Conservation (phyloP, 2,329 filamentous ascomycete species). For the Coleophoma cylindrospora region DNA sequence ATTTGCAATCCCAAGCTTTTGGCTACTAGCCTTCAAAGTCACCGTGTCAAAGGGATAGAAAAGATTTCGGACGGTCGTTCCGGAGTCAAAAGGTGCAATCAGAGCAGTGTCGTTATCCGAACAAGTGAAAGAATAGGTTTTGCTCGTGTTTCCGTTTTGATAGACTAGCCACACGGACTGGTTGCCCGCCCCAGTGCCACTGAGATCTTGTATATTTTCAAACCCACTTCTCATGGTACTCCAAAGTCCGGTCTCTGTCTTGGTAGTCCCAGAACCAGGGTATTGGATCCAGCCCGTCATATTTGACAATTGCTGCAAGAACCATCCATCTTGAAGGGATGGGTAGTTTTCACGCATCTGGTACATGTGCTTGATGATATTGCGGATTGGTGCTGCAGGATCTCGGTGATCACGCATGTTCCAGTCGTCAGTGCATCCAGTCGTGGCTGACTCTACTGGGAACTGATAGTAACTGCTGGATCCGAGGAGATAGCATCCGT, state of each 20-base stretch:
- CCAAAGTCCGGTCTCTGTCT: slow-evolving; percentile 55
- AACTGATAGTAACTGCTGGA: slow-evolving; percentile 52
- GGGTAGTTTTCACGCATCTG: slow-evolving; percentile 51
- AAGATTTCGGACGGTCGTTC: slow-evolving; percentile 53
- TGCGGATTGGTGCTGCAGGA: slow-evolving; percentile 53
- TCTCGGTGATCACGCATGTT: slow-evolving; percentile 58
- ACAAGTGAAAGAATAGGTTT: slow-evolving; percentile 49
- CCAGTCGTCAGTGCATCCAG: slow-evolving; percentile 50
- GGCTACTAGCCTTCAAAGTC: slow-evolving; percentile 31
- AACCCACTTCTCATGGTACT: slow-evolving; percentile 44
- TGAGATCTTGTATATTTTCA: slow-evolving; percentile 44
- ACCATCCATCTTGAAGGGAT: slow-evolving; percentile 55
- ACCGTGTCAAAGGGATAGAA: slow-evolving; percentile 57
- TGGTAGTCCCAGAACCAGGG: slow-evolving; percentile 43
- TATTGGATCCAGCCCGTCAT: slow-evolving; percentile 43
- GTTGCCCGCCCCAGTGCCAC: slow-evolving; percentile 31
- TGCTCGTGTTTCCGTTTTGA: slow-evolving; percentile 38
- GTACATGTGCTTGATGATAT: slow-evolving; percentile 56
- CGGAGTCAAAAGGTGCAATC: slow-evolving; percentile 44
- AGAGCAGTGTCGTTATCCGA: slow-evolving; percentile 37
- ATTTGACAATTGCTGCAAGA: slow-evolving; percentile 49
- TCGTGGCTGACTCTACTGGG: slow-evolving; percentile 46
- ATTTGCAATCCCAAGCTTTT: slow-evolving; percentile 11
- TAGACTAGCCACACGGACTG: slow-evolving; percentile 38
- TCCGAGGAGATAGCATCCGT: slow-evolving; percentile 55